Evolutionary conservation across 768 basidiomycete species (phyloP), one percentile per base, ranked within the genome.

Genomic region (Leccinum disarticulatum): DNA sequence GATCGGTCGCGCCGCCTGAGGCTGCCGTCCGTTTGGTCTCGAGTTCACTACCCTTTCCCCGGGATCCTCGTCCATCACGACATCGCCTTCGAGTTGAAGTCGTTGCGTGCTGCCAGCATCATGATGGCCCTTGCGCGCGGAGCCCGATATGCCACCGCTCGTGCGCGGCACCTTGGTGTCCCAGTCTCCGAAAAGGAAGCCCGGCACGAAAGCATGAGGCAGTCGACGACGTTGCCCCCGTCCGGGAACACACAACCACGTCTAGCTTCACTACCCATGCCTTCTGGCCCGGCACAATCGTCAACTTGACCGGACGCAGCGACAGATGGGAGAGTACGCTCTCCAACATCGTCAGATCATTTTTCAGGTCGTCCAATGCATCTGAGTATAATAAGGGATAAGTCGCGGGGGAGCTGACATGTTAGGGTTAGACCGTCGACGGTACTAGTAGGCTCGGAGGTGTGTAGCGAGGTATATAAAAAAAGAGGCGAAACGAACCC

Each of bases 181-280:
- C 83, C 31, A 33, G 31, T 10, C 31, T 92, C 89, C 82, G 88
- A 91, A 11, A 95, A 73, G 0, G 91, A 91, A 1, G 88, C 87
- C 15, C 88, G 82, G 2, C 87, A 84, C 0, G 89, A 90, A 74
- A 94, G 79, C 75, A 94, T 90, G 2, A 94, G 71, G 36, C 86
- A 87, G 63, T 95, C 93, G 59, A 84, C 80, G 25, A 88, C 64
- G 69, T 93, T 93, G 0, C 91, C 92, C 4, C 82, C 77, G 61
- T 93, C 90, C 2, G 86, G 77, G 28, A 92, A 80, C 28, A 80
- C 30, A 94, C 79, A 19, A 90, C 78, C 22, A 87, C 74, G 65
- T 94, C 92, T 50, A 95, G 79, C 60, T 85, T 80, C 10, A 88
- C 78, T n/a, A 85, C 73, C 93, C 92, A 95, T 1, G 85, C 76